Evolutionary conservation across 78 protist species (phyloP).

Genomic region (Dictyostelium citrinum): DNA sequence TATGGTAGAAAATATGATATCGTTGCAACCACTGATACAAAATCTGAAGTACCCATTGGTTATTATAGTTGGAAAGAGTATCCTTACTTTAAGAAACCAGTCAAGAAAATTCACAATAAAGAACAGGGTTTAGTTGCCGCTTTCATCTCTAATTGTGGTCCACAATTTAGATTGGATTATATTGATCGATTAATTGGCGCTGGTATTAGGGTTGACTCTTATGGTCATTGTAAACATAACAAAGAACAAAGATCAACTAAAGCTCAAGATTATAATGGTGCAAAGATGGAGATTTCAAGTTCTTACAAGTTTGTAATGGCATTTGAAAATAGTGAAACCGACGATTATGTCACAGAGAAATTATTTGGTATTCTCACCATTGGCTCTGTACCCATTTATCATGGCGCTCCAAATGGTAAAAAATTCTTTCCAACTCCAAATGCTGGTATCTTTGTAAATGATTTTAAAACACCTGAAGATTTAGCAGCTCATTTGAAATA

Average conservation of each 20-base stretch:
- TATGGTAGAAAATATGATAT: neutral
- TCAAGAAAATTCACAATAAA: slow-evolving; percentile 14
- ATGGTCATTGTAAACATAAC: slow-evolving; percentile 62
- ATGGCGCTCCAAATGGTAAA: slow-evolving; percentile 74
- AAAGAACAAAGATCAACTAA: neutral
- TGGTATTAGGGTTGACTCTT: slow-evolving; percentile 60
- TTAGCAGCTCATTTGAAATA: slow-evolving; percentile 9
- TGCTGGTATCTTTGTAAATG: slow-evolving; percentile 39
- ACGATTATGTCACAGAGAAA: slow-evolving; percentile 87
- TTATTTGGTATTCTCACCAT: slow-evolving; percentile 59
- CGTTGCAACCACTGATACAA: neutral
- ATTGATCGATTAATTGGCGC: neutral
- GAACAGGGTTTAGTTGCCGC: slow-evolving; percentile 66
- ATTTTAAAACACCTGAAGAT: slow-evolving; percentile 29
- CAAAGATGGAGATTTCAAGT: slow-evolving; percentile 4
- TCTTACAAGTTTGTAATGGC: slow-evolving; percentile 68
- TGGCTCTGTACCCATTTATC: slow-evolving; percentile 64
- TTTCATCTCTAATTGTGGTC: slow-evolving; percentile 74
- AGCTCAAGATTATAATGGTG: slow-evolving; percentile 46
- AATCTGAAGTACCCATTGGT: slow-evolving; percentile 69
- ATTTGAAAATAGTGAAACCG: slow-evolving; percentile 72
- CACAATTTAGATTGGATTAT: slow-evolving; percentile 48
- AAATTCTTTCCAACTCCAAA: slow-evolving; percentile 30
- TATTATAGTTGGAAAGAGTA: slow-evolving; percentile 61
- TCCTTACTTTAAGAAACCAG: slow-evolving; percentile 20